Percentiles rank a stretch among this genome's conserved stretches.
Conservation (phyloP, 441 rosid genomes). For the Jatropha podagrica region DNA sequence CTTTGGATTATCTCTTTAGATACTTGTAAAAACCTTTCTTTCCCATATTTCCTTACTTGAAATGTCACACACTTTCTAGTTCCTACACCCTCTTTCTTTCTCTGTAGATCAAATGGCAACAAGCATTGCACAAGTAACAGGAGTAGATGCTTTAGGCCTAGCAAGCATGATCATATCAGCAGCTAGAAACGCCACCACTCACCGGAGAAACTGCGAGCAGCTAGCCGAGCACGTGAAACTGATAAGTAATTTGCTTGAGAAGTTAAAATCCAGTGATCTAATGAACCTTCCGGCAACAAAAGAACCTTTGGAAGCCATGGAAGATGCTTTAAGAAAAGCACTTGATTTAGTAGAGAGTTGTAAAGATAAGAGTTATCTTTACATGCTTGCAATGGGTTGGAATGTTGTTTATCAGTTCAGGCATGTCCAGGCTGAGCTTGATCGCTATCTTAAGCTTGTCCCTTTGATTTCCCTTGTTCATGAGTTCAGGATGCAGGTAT, state of each 20-base stretch:
- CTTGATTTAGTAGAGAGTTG: constrained; percentile 37
- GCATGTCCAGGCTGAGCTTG: constrained; percentile 38
- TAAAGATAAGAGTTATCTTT: constrained; percentile 34
- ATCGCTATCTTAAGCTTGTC: constrained; percentile 27
- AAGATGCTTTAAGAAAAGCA: constrained; percentile 33
- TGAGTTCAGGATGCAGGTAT: constrained; percentile 44
- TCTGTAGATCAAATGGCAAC: neutral
- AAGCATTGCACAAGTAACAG: constrained; percentile 23
- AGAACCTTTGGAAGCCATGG: constrained; percentile 38
- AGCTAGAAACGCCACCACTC: constrained; percentile 29
- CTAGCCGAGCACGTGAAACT: constrained; percentile 38
- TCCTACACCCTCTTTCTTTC: neutral
- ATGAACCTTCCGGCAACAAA: constrained; percentile 27
- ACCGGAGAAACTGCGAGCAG: constrained; percentile 36
- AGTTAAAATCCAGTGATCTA: constrained; percentile 32
- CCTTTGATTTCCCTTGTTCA: constrained; percentile 37
- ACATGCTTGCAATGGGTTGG: constrained; percentile 52
- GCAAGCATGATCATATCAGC: constrained; percentile 27
- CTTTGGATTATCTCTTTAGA: too few species aligned
- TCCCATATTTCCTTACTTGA: too few species aligned
- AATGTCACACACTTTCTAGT: neutral
- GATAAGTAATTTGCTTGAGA: constrained; percentile 31
- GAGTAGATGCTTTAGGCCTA: constrained; percentile 24
- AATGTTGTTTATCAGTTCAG: constrained; percentile 40
- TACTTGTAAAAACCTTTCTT: too few species aligned